Base-by-base conservation (phyloP, 2,329 filamentous ascomycete species). In the Alternaria hordeiaustralica region DNA sequence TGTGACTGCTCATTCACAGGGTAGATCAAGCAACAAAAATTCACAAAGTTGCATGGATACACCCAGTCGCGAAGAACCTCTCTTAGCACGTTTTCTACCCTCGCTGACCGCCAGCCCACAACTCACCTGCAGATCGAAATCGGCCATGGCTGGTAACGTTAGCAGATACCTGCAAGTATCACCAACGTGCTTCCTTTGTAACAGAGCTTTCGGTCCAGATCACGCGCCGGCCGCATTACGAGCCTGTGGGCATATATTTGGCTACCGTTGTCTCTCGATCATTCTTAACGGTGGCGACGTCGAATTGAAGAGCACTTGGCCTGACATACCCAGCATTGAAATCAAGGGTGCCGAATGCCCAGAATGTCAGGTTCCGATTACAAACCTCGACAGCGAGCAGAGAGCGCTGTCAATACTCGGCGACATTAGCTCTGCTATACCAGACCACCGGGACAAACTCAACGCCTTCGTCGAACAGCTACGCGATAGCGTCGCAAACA, bases 371-470 rank as follows among this genome's bases (percentile, higher is more conserved):
- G 45, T 58, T n/a, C 46, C 45, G 15, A 33, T 58, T 6, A 20
- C 55, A 9, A 47, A 58, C 30, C 23, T 58, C 33, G 55, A 58
- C 2, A 58, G 55, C 46, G 55, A 58, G 45, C 55, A 51, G 33
- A 50, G 30, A 46, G 55, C 55, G 15, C n/a, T 51, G 13, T 43
- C 46, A 13, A 51, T 58, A 23, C 23, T 58, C 11, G 11, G 46
- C 45, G 55, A 58, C 43, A 50, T 58, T 28, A 50, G 55, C 55
- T 28, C 30, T 46, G 45, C 36, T 25, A 13, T 25, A 18, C 45
- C 46, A 4, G 55, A 51, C 23, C 55, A 44, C 13, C 46, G 55
- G 13, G 50, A 50, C 55, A 50, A 51, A 20, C 55, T 58, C 15
- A 50, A 58, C 45, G 23, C 21, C 33, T 58, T 58, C 21, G 33